Percentiles rank a stretch among this genome's conserved stretches.
Evolutionary conservation across 2,329 filamentous ascomycete species (phyloP).

Genomic region (Colletotrichum lentis): DNA sequence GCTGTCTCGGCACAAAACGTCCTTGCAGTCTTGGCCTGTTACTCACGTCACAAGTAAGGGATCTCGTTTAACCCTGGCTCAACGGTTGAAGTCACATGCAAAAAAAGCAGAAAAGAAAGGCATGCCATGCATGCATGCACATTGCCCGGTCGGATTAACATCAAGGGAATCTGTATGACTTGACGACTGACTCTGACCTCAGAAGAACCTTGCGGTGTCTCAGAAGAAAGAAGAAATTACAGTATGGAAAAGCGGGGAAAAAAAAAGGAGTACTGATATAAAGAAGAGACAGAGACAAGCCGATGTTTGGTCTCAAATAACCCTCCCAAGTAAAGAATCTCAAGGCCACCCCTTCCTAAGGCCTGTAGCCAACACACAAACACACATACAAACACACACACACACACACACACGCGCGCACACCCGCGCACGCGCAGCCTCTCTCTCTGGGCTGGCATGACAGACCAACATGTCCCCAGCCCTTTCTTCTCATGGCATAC

Average conservation of each 20-base stretch:
- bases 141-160: conserved; percentile 26
- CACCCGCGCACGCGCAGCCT: too few relatives aligned
- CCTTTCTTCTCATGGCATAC: conserved; percentile 20
- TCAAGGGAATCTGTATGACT: conserved; percentile 38
- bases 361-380: conserved; percentile 24
- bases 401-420: too few relatives aligned
- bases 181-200: conserved; percentile 37
- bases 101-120: not conserved
- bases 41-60: conserved; percentile 1
- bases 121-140: too few relatives aligned
- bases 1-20: not conserved
- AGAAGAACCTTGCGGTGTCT: conserved; percentile 37
- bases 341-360: conserved; percentile 37
- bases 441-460: conserved; percentile 9
- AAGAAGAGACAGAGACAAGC: conserved; percentile 38
- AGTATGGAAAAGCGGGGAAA: conserved; percentile 26
- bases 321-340: conserved; percentile 37
- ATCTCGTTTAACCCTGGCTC: conserved; percentile 5
- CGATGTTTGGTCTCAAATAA: conserved; percentile 36
- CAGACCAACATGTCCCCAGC: conserved; percentile 18
- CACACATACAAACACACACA: too few relatives aligned
- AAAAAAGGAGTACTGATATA: conserved; percentile 37
- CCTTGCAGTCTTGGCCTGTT: not conserved
- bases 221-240: conserved; percentile 40
- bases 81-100: conserved; percentile 26